A percentile compares a stretch with the other conserved stretches of the same genome.
phyloP scores from a whole-genome alignment of 1,284 basidiomycete genomes.

The Trichosporon sp. region DNA sequence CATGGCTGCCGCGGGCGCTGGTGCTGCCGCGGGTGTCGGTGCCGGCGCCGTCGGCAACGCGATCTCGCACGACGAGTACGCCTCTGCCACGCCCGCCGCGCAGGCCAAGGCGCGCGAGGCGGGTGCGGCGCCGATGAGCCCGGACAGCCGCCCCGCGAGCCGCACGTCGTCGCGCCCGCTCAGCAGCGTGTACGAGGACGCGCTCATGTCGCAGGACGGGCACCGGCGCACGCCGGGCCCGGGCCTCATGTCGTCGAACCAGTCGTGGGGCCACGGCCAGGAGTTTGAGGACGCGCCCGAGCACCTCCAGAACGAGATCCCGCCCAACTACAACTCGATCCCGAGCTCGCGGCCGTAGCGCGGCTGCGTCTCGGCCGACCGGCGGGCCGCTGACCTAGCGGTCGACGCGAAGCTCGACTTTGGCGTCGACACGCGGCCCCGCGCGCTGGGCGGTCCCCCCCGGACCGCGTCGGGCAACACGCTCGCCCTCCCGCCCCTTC shows the following conservation, averaged over 20 bases:
- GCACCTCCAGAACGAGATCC: slow-evolving; percentile 34
- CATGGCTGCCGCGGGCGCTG: slow-evolving; percentile 2
- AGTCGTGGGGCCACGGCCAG: neutral
- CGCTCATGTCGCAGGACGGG: slow-evolving; percentile 29
- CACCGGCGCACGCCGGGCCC: slow-evolving; percentile 12
- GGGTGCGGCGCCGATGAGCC: neutral
- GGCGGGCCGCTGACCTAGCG: no score
- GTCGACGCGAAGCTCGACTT: neutral
- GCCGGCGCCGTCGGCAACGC: neutral
- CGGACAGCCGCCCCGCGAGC: neutral
- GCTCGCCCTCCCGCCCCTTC: neutral
- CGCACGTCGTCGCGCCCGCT: neutral
- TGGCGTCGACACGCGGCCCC: no score
- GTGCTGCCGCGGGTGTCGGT: neutral
- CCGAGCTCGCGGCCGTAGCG: neutral
- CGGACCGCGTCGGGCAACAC: neutral
- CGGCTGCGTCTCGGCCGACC: neutral
- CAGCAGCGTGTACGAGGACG: slow-evolving; percentile 10
- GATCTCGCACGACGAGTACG: slow-evolving; percentile 3
- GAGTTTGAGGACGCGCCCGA: slow-evolving; percentile 8
- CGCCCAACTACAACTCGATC: slow-evolving; percentile 31
- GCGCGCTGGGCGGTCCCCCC: no score
- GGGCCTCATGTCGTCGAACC: neutral
- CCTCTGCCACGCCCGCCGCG: slow-evolving; percentile 25
- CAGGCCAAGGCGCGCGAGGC: slow-evolving; percentile 41